phyloP scores from a whole-genome alignment of 2,329 filamentous ascomycete species.

The Anisogramma anomala region DNA sequence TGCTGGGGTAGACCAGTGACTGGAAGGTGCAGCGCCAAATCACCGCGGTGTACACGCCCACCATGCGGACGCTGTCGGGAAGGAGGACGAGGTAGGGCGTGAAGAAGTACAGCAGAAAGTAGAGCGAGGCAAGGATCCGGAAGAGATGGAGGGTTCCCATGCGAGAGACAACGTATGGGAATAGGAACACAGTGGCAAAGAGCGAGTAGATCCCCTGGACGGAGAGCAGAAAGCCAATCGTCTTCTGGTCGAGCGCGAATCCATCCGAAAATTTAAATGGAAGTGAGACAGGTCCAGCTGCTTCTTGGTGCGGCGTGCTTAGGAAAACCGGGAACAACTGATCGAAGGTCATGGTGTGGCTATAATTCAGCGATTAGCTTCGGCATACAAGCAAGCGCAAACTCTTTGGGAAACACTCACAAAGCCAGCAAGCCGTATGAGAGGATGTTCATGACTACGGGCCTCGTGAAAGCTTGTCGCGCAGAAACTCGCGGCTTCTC shows the following conservation, averaged over 20 bases:
- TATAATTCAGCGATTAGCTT: constrained; percentile 28
- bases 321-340: constrained; percentile 88
- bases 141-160: constrained; percentile 75
- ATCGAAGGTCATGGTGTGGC: constrained; percentile 95
- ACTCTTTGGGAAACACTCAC: constrained; percentile 45
- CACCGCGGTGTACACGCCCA: constrained; percentile 65
- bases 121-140: constrained; percentile 66
- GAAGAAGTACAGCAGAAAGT: constrained; percentile 77
- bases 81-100: constrained; percentile 84
- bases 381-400: too few species aligned
- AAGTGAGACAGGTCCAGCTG: constrained; percentile 44
- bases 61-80: constrained; percentile 57
- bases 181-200: constrained; percentile 71
- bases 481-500: constrained; percentile 14
- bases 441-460: constrained; percentile 76
- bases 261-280: constrained; percentile 87
- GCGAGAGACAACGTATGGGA: constrained; percentile 62
- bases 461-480: constrained; percentile 60
- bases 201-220: constrained; percentile 85
- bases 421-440: constrained; percentile 90
- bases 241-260: constrained; percentile 70
- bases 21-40: constrained; percentile 90
- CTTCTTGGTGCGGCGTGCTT: constrained; percentile 47
- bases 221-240: constrained; percentile 79
- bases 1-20: constrained; percentile 82